Evolutionary conservation across 1,284 basidiomycete genomes (phyloP).

Genomic region (Ceratobasidium sp.): DNA sequence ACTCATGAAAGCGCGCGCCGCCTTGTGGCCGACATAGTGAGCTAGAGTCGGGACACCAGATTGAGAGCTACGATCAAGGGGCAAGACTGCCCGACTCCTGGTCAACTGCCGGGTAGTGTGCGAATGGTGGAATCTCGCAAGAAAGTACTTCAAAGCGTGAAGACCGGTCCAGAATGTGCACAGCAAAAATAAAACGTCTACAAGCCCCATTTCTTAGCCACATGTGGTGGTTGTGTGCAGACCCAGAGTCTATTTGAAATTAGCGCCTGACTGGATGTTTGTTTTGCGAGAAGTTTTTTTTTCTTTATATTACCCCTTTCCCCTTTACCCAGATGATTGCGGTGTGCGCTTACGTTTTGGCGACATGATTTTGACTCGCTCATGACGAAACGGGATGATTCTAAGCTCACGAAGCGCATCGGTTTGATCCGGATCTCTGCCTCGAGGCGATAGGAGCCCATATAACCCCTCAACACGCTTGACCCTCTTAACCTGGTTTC

Average conservation of each 20-base stretch:
- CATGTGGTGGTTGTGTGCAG: slow-evolving; percentile 6
- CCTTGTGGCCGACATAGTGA: slow-evolving; percentile 25
- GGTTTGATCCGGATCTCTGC: slow-evolving; percentile 40
- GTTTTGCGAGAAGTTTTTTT: background rate
- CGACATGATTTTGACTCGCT: background rate
- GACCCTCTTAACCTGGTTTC: background rate
- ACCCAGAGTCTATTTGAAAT: background rate
- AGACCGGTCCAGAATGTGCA: slow-evolving; percentile 41
- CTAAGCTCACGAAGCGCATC: background rate
- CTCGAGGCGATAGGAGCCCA: slow-evolving; percentile 28
- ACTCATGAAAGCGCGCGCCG: slow-evolving; percentile 6
- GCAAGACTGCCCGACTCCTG: slow-evolving; percentile 32
- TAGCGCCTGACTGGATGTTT: background rate
- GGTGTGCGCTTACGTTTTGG: background rate
- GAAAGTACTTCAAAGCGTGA: slow-evolving; percentile 29
- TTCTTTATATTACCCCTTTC: background rate
- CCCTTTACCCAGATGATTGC: slow-evolving; percentile 5
- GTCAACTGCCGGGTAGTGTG: slow-evolving; percentile 31
- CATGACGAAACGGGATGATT: slow-evolving; percentile 21
- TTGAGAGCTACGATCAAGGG: slow-evolving; percentile 15
- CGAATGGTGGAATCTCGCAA: background rate
- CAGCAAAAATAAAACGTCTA: slow-evolving; percentile 17
- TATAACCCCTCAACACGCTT: slow-evolving; percentile 24
- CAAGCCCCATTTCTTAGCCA: slow-evolving; percentile 17
- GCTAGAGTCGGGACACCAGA: background rate